Evolutionary conservation across 768 basidiomycete species (phyloP).

Genomic region (Gautieria morchelliformis): DNA sequence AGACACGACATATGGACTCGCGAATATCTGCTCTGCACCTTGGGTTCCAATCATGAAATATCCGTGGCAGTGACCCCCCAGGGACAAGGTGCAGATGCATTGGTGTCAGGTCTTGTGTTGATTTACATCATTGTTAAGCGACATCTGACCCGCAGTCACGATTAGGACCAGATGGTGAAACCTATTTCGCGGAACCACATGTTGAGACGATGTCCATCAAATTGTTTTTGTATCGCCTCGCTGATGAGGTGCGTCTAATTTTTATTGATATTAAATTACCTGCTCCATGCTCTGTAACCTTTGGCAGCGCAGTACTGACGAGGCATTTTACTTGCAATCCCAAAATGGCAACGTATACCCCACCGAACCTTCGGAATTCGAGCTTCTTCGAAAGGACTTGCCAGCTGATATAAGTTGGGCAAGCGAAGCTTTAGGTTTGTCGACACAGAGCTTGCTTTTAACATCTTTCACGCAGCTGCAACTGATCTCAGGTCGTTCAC

Average conservation of each 20-base stretch:
- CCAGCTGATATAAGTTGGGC: slow-evolving; percentile 65
- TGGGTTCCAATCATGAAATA: slow-evolving; percentile 40
- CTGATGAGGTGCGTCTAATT: background rate
- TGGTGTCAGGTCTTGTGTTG: background rate
- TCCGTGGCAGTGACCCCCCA: slow-evolving; percentile 71
- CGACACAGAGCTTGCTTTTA: background rate
- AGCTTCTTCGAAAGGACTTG: slow-evolving; percentile 52
- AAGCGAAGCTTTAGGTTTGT: slow-evolving; percentile 65
- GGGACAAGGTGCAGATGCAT: slow-evolving; percentile 49
- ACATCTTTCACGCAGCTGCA: background rate
- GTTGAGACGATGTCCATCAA: slow-evolving; percentile 59
- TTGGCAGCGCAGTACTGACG: slow-evolving; percentile 11
- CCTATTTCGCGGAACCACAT: slow-evolving; percentile 72
- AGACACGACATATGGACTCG: slow-evolving; percentile 47
- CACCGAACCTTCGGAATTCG: slow-evolving; percentile 47
- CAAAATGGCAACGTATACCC: slow-evolving; percentile 86
- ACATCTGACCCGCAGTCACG: background rate
- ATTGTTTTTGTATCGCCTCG: slow-evolving; percentile 32
- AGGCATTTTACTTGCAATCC: slow-evolving; percentile 72
- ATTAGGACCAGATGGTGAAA: slow-evolving; percentile 36
- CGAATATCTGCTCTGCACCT: slow-evolving; percentile 45
- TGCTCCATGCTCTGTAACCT: background rate
- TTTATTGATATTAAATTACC: background rate
- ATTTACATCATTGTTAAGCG: background rate
- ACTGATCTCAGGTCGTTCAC: slow-evolving; percentile 37